phyloP scores from a whole-genome alignment of 2,329 filamentous ascomycete genomes.

The Aspergillus latus region DNA sequence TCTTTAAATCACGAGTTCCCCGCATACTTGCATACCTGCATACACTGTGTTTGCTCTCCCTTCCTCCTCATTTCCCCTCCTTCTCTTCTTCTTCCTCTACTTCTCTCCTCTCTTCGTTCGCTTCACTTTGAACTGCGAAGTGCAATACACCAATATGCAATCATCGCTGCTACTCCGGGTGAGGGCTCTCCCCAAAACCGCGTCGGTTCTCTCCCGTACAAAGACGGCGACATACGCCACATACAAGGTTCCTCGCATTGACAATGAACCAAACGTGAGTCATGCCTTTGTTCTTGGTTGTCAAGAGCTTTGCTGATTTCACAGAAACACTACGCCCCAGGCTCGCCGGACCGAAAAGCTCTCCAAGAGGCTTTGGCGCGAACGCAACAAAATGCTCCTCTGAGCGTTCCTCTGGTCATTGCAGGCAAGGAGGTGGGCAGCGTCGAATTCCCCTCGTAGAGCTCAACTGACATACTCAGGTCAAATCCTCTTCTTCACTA shows the following conservation, averaged over 20 bases:
- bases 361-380: constrained; percentile 71
- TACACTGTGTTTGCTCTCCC: constrained; percentile 10
- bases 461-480: constrained; percentile 18
- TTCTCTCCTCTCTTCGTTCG: constrained; percentile 1
- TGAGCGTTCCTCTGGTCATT: constrained; percentile 80
- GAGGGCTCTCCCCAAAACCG: constrained; percentile 26
- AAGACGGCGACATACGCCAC: constrained; percentile 64
- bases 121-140: background rate
- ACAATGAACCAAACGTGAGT: constrained; percentile 93
- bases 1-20: constrained; percentile 25
- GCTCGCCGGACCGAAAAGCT: constrained; percentile 73
- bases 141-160: constrained; percentile 26
- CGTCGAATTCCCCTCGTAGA: constrained; percentile 22
- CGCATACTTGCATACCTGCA: constrained; percentile 20
- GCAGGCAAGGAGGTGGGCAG: constrained; percentile 70
- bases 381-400: constrained; percentile 66
- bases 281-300: no score
- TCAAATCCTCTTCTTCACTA: constrained; percentile 33
- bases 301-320: constrained; percentile 4
- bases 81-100: background rate
- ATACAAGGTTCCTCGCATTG: constrained; percentile 83
- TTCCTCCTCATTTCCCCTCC: no score
- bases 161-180: constrained; percentile 29
- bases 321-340: constrained; percentile 86
- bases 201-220: constrained; percentile 21